Evolutionary conservation across 345 rosid genomes (phyloP).

Genomic region (Syzygium aromaticum): DNA sequence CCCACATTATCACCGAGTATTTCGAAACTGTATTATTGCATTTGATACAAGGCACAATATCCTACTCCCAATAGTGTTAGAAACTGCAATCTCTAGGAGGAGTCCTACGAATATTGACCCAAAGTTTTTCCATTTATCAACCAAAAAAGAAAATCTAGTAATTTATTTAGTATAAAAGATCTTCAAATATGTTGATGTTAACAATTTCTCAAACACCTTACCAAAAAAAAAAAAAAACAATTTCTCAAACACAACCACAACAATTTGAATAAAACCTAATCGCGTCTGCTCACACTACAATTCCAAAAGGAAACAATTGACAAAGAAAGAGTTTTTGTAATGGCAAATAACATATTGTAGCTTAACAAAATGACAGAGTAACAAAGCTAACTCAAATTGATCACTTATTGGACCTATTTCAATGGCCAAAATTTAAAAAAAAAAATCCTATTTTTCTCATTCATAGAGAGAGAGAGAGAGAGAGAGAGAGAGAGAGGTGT

Average conservation of each 20-base stretch:
- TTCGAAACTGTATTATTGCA: background rate
- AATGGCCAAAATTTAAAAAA: background rate
- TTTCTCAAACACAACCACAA: background rate
- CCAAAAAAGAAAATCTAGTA: background rate
- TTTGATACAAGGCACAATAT: background rate
- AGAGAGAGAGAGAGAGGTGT: background rate
- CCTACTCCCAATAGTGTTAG: background rate
- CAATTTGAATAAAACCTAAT: background rate
- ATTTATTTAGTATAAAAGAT: background rate
- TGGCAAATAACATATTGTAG: background rate
- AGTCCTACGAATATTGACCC: background rate
- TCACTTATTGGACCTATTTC: background rate
- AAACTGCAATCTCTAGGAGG: background rate
- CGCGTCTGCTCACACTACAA: background rate
- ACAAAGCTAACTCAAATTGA: background rate
- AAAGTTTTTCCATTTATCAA: background rate
- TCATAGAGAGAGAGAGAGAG: background rate
- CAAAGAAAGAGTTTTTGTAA: background rate
- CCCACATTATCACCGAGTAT: background rate
- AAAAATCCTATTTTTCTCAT: background rate
- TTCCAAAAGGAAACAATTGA: background rate
- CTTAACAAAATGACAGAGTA: background rate
- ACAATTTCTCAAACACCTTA: background rate
- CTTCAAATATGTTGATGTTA: background rate
- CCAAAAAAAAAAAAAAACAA: background rate